A percentile compares a stretch with the other conserved stretches of the same genome.
phyloP scores from a whole-genome alignment of 257 asterid genomes.

The Striga asiatica region DNA sequence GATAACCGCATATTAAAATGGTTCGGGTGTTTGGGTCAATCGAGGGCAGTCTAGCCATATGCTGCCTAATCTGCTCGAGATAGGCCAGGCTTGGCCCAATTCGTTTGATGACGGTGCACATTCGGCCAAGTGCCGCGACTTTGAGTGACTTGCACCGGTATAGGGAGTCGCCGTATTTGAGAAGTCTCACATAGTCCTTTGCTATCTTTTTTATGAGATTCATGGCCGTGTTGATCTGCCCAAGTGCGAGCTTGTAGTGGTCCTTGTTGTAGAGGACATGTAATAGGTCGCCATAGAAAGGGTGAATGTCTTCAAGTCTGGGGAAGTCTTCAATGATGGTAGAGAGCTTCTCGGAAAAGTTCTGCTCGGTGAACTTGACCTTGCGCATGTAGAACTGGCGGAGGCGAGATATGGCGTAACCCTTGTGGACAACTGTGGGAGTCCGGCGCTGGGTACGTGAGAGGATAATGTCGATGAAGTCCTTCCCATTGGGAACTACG shows the following conservation, averaged over 20 bases:
- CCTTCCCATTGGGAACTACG: slow-evolving; percentile 82
- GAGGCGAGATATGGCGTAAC: slow-evolving; percentile 85
- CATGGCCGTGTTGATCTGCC: slow-evolving; percentile 85
- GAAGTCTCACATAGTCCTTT: slow-evolving; percentile 68
- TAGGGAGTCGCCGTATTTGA: slow-evolving; percentile 87
- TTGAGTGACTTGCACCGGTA: slow-evolving; percentile 85
- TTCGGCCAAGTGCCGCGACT: slow-evolving; percentile 93
- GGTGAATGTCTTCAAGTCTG: slow-evolving; percentile 83
- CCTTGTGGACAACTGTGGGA: slow-evolving; percentile 95
- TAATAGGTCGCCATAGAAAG: slow-evolving; percentile 88
- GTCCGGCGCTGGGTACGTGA: slow-evolving; percentile 95
- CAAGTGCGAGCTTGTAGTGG: slow-evolving; percentile 95
- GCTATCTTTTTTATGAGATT: slow-evolving; percentile 73
- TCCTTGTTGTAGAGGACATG: slow-evolving; percentile 95
- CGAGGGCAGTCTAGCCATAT: slow-evolving; percentile 89
- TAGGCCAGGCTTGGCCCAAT: slow-evolving; percentile 88
- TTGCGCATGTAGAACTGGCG: slow-evolving; percentile 92
- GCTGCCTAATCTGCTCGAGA: slow-evolving; percentile 96
- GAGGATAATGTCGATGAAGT: slow-evolving; percentile 75
- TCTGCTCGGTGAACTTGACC: slow-evolving; percentile 77
- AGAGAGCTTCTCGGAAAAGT: slow-evolving; percentile 78
- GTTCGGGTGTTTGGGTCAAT: slow-evolving; percentile 94
- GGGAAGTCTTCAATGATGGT: slow-evolving; percentile 92
- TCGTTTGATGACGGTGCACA: slow-evolving; percentile 85
- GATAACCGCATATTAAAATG: slow-evolving; percentile 95